phyloP scores from a whole-genome alignment of 306 rosid species.

The Inga leiocalycina region DNA sequence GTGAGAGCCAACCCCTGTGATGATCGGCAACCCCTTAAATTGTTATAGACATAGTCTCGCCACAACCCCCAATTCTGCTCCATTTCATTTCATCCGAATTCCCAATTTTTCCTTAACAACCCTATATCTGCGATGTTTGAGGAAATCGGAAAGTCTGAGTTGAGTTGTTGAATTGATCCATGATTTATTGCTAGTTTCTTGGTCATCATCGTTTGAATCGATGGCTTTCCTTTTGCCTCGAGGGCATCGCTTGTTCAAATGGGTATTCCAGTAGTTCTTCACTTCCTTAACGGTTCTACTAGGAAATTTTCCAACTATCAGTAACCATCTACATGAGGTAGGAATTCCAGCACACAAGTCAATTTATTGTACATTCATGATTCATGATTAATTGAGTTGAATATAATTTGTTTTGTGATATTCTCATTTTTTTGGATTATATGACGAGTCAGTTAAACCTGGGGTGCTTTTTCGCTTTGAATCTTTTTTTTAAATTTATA shows the following conservation, averaged over 20 bases:
- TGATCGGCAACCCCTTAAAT: conserved; percentile 5
- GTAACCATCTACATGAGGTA: too few species aligned
- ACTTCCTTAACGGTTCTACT: conserved; percentile 26
- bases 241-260: conserved; percentile 18
- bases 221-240: conserved; percentile 16
- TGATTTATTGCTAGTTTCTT: not conserved
- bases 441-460: too few species aligned
- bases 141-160: not conserved
- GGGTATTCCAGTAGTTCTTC: conserved; percentile 28
- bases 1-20: conserved; percentile 68
- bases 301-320: conserved; percentile 74
- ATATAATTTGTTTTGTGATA: too few species aligned
- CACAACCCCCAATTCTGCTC: not conserved
- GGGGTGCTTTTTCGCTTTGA: too few species aligned
- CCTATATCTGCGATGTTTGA: not conserved
- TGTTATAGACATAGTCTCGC: conserved; percentile 8
- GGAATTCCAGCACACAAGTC: too few species aligned
- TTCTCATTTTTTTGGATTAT: too few species aligned
- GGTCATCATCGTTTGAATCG: not conserved
- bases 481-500: too few species aligned
- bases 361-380: too few species aligned
- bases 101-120: not conserved
- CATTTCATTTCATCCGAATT: conserved; percentile 2
- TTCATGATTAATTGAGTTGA: too few species aligned
- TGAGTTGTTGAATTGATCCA: too few species aligned